A percentile compares a stretch with the other conserved stretches of the same genome.
Evolutionary conservation across 1,139 yeast species (phyloP).

Genomic region (Protomyces macrosporus): DNA sequence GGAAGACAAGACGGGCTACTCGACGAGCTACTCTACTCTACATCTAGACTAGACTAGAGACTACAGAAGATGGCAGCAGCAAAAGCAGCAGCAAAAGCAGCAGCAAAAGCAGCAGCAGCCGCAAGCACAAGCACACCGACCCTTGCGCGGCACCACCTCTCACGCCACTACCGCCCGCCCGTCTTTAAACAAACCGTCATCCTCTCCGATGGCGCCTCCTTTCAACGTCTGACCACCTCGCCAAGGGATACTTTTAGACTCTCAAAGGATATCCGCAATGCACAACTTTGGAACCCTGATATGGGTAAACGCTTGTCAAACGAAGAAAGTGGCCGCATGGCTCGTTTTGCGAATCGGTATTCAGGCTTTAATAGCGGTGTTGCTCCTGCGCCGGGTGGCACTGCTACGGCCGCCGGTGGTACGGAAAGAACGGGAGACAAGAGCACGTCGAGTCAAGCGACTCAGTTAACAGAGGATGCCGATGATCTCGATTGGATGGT

Average conservation of each 20-base stretch:
- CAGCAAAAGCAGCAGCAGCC: not conserved
- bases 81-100: not conserved
- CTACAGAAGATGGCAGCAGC: not conserved
- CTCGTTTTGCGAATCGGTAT: conserved; percentile 22
- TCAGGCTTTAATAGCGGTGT: conserved; percentile 3
- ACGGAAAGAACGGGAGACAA: not conserved
- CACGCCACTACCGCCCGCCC: conserved; percentile 20
- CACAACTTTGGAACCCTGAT: conserved; percentile 27
- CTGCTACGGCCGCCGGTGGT: not conserved
- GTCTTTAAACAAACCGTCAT: conserved; percentile 22
- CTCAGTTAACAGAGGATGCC: not conserved
- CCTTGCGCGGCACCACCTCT: conserved; percentile 1
- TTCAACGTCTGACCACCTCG: conserved; percentile 23
- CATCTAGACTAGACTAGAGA: no score
- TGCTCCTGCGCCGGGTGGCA: not conserved
- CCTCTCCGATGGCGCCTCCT: conserved; percentile 28
- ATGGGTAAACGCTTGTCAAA: conserved; percentile 14
- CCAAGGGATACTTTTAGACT: conserved; percentile 25
- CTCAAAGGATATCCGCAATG: conserved; percentile 26
- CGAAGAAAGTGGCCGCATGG: conserved; percentile 26
- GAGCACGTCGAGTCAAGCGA: not conserved
- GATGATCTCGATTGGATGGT: conserved; percentile 26
- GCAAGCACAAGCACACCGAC: not conserved
- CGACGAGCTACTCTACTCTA: no score
- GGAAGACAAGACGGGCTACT: no score